A percentile compares a stretch with the other conserved stretches of the same genome.
phyloP scores from a whole-genome alignment of 148 eudicot species.

The Chenopodium album region DNA sequence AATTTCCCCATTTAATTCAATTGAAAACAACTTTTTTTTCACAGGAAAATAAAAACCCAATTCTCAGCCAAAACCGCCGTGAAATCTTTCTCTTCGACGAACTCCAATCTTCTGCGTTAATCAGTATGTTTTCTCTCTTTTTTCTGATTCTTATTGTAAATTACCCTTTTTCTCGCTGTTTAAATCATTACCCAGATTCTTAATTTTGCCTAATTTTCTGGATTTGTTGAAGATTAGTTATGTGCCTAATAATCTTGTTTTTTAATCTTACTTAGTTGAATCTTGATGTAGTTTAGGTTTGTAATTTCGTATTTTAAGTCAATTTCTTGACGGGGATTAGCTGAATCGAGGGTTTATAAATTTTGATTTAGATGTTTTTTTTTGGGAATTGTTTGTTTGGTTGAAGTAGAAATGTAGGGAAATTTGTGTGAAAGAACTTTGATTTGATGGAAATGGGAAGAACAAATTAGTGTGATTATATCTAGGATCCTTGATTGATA shows the following conservation, averaged over 20 bases:
- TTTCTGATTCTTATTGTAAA: background rate
- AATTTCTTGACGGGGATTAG: background rate
- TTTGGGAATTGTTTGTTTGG: background rate
- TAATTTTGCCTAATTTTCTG: background rate
- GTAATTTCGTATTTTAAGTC: background rate
- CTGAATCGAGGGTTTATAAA: slow-evolving; percentile 10
- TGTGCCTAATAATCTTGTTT: background rate
- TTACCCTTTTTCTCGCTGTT: background rate
- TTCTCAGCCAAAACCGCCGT: background rate
- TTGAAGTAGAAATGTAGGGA: background rate
- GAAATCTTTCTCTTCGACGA: background rate
- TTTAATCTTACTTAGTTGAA: background rate
- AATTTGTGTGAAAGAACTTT: background rate
- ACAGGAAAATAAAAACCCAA: background rate
- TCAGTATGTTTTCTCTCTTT: background rate
- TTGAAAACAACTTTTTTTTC: no score
- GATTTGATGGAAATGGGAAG: background rate
- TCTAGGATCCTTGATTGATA: background rate
- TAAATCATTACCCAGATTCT: slow-evolving; percentile 15
- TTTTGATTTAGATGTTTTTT: background rate
- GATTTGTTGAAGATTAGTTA: background rate
- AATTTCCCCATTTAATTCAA: no score
- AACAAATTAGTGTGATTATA: background rate
- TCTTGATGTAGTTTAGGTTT: slow-evolving; percentile 1
- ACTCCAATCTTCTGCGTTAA: background rate